phyloP scores from a whole-genome alignment of 2,329 filamentous ascomycete species.

The Fulvia fulva region DNA sequence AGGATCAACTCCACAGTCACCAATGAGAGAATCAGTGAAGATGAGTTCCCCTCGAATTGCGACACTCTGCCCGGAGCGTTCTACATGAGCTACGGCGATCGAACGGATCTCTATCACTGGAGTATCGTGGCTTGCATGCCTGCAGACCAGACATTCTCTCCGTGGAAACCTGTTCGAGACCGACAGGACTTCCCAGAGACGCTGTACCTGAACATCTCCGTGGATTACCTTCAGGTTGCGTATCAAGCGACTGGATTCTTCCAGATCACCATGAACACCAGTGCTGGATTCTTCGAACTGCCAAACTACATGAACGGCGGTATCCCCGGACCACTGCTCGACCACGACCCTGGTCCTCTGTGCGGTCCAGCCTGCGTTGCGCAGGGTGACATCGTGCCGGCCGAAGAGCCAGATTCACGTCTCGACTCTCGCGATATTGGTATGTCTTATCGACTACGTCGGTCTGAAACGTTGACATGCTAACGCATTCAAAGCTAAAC shows the following conservation, averaged over 20 bases:
- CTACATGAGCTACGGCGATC: slow-evolving; percentile 18
- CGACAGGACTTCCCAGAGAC: slow-evolving; percentile 33
- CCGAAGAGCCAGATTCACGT: neutral
- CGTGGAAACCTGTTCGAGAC: slow-evolving; percentile 26
- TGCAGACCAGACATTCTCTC: slow-evolving; percentile 19
- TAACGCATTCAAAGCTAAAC: neutral
- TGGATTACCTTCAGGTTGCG: neutral
- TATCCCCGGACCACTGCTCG: slow-evolving; percentile 14
- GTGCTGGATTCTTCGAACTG: slow-evolving; percentile 34
- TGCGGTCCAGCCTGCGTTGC: neutral
- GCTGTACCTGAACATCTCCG: slow-evolving; percentile 28
- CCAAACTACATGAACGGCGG: slow-evolving; percentile 31
- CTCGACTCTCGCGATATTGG: neutral
- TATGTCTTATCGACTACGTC: too few relatives aligned
- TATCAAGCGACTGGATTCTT: slow-evolving; percentile 10
- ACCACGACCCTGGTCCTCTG: neutral
- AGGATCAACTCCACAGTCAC: neutral
- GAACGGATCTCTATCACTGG: slow-evolving; percentile 9
- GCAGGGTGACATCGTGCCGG: neutral
- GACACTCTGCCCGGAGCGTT: slow-evolving; percentile 18
- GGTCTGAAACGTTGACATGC: neutral
- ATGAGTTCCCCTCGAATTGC: slow-evolving; percentile 21
- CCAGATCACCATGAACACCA: slow-evolving; percentile 29
- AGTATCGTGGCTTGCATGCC: slow-evolving; percentile 31
- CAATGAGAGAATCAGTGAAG: neutral